These are phyloP conservation scores for Agroathelia rolfsii DNA, from an alignment of 1,284 basidiomycete genomes.

Conservation along the genomic window DNA sequence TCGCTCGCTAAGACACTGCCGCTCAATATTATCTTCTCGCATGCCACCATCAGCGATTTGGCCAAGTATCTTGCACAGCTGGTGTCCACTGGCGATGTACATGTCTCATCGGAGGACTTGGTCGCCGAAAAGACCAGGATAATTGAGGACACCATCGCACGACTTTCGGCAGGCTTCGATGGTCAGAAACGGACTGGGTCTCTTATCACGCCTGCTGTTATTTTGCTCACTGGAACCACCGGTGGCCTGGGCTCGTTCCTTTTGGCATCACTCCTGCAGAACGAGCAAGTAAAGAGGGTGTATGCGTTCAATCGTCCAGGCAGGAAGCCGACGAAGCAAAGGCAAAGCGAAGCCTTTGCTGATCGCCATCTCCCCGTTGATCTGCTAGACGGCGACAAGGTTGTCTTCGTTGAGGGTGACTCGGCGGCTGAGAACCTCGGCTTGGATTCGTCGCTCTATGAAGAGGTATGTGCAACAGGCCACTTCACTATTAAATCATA, in stretches of 20 bases:
- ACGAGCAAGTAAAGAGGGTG: constrained; percentile 13
- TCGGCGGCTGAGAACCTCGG: constrained; percentile 15
- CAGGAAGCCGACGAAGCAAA: constrained; percentile 8
- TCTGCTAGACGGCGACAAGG: constrained; percentile 7
- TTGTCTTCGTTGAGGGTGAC: constrained; percentile 19
- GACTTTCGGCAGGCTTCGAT: too few species aligned
- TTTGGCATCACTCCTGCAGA: constrained; percentile 13
- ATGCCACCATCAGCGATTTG: constrained; percentile 16
- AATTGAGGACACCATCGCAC: too few species aligned
- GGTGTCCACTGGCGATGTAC: too few species aligned
- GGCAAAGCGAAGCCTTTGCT: too few species aligned
- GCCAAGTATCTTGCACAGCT: constrained; percentile 10
- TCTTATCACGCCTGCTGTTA: too few species aligned
- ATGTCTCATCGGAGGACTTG: too few species aligned
- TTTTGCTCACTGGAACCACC: constrained; percentile 19
- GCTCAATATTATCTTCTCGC: constrained; percentile 19
- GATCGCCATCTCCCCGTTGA: constrained; percentile 10
- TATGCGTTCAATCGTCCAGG: constrained; percentile 17
- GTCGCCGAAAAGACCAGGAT: too few species aligned
- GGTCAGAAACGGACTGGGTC: too few species aligned
- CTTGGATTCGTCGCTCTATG: constrained; percentile 9
- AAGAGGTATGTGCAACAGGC: constrained; percentile 13
- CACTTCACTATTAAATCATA: constrained; percentile 5
- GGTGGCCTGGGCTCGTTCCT: constrained; percentile 17
- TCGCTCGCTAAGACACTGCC: too few species aligned